Evolutionary conservation across 2,329 filamentous ascomycete species (phyloP).

Genomic region (Botrytis sinoallii): DNA sequence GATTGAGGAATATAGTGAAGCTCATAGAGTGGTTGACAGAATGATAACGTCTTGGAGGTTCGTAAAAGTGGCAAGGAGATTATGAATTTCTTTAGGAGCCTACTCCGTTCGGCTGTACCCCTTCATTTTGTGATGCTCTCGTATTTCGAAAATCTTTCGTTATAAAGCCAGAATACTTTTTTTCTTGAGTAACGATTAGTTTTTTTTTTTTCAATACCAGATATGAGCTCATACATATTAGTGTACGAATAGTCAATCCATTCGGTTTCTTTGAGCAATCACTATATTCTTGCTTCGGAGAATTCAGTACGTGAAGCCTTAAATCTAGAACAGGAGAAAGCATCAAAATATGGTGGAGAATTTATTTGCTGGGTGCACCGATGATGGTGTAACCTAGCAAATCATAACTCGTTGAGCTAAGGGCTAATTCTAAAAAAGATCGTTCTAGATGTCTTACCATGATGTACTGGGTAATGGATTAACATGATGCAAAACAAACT

Average conservation of each 20-base stretch:
- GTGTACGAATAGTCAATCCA: neutral
- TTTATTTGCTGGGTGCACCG: neutral
- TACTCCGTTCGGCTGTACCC: neutral
- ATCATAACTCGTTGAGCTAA: neutral
- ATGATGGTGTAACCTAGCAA: constrained; percentile 2
- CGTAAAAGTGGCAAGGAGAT: neutral
- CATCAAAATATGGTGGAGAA: neutral
- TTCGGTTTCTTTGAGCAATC: neutral
- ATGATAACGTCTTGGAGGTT: neutral
- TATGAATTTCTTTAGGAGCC: neutral
- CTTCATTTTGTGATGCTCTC: constrained; percentile 9
- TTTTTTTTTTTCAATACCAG: neutral
- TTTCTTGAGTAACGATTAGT: neutral
- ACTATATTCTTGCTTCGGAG: neutral
- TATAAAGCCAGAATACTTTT: neutral
- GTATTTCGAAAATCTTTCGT: neutral
- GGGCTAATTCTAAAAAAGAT: neutral
- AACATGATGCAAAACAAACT: neutral
- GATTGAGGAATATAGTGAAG: neutral
- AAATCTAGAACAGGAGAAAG: neutral
- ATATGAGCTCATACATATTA: neutral
- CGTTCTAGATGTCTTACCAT: constrained; percentile 13
- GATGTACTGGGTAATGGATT: neutral
- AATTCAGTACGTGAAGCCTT: neutral
- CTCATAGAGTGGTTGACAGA: neutral